phyloP scores from a whole-genome alignment of 345 rosid genomes.

The Chamaenerion angustifolium region DNA sequence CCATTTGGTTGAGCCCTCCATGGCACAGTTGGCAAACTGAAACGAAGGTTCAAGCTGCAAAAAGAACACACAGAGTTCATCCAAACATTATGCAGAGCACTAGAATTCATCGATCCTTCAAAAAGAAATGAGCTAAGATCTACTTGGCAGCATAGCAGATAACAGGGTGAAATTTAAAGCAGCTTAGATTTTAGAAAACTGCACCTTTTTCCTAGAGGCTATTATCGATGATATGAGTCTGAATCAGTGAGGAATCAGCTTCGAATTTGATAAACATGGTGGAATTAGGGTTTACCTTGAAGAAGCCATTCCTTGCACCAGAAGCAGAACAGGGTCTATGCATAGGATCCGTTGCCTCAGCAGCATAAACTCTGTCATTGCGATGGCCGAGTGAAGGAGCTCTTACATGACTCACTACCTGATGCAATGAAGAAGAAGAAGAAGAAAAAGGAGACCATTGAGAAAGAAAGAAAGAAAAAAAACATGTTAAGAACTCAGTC shows the following conservation, averaged over 20 bases:
- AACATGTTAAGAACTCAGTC: no score
- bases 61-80: not conserved
- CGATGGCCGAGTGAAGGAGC: constrained; percentile 19
- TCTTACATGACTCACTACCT: constrained; percentile 22
- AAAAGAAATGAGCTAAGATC: no score
- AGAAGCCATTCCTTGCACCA: constrained; percentile 23
- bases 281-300: not conserved
- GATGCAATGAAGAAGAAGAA: constrained; percentile 14
- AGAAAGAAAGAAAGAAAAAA: no score
- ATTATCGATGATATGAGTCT: no score
- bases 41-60: constrained; percentile 43
- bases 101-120: no score
- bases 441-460: not conserved
- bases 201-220: no score
- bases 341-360: constrained; percentile 29
- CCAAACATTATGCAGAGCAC: no score
- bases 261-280: no score
- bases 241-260: no score
- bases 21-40: constrained; percentile 43
- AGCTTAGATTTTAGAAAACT: not conserved
- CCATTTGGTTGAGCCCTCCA: constrained; percentile 89
- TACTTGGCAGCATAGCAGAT: not conserved
- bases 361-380: constrained; percentile 17
- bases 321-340: constrained; percentile 30
- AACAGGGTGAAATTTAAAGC: not conserved